Percentiles rank a stretch among this genome's conserved stretches.
phyloP scores from a whole-genome alignment of 225 moss, liverwort and hornwort species.

The Marchantia polymorpha region DNA sequence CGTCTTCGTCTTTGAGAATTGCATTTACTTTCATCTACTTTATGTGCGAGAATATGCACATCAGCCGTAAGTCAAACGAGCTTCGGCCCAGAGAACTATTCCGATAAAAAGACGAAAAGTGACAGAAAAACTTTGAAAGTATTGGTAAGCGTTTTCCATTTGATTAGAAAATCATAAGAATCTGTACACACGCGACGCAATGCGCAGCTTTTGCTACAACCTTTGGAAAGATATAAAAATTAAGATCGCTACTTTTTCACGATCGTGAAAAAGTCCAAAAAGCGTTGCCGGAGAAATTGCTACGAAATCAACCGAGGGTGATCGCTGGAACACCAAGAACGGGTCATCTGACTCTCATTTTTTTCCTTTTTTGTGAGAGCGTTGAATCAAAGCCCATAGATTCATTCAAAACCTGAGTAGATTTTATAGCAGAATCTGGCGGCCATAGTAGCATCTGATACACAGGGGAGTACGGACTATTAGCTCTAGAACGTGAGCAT shows the following conservation, averaged over 20 bases:
- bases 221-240: background rate
- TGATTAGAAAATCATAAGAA: background rate
- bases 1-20: too few species aligned
- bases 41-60: too few species aligned
- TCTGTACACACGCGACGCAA: background rate
- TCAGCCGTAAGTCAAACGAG: too few species aligned
- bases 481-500: background rate
- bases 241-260: background rate
- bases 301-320: background rate
- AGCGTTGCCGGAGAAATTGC: background rate
- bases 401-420: slow-evolving; percentile 12
- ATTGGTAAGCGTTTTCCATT: background rate
- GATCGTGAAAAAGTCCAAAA: background rate
- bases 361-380: too few species aligned
- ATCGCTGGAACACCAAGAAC: background rate
- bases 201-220: background rate
- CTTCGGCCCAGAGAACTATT: too few species aligned
- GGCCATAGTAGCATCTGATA: slow-evolving; percentile 16
- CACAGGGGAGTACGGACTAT: background rate
- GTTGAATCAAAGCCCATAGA: background rate
- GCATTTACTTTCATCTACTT: too few species aligned
- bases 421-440: slow-evolving; percentile 19
- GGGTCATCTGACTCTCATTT: background rate
- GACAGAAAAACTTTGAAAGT: background rate
- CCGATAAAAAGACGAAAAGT: too few species aligned